Conservation (phyloP, 768 basidiomycete species). For the Cyclocybe aegerita region DNA sequence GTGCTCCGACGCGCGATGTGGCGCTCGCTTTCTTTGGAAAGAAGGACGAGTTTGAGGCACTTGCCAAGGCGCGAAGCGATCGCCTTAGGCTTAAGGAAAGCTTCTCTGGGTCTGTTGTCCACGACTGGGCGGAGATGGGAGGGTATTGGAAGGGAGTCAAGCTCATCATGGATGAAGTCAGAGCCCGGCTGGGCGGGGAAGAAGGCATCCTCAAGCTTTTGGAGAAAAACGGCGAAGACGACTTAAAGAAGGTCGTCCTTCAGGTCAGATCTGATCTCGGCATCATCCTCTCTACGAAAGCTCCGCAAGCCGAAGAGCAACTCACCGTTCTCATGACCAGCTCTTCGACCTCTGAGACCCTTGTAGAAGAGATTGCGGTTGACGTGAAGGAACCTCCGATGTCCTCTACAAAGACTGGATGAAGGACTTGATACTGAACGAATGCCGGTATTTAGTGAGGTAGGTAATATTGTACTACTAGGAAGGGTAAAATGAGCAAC, state of each 20-base stretch:
- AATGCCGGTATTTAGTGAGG: no score
- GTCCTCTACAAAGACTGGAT: no score
- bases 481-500: no score
- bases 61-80: constrained; percentile 25
- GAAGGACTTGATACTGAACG: no score
- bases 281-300: constrained; percentile 4
- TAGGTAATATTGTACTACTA: no score
- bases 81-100: constrained; percentile 36
- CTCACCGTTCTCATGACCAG: no score
- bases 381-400: no score
- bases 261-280: constrained; percentile 33
- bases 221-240: constrained; percentile 36
- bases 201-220: constrained; percentile 38
- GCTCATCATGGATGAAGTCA: constrained; percentile 50
- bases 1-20: constrained; percentile 33
- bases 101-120: constrained; percentile 51
- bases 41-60: constrained; percentile 43
- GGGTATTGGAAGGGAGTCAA: constrained; percentile 46
- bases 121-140: constrained; percentile 53
- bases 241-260: constrained; percentile 35
- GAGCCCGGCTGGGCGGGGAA: constrained; percentile 46
- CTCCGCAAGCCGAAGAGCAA: not conserved
- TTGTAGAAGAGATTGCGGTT: no score
- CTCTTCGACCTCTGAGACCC: no score
- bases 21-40: constrained; percentile 54